Evolutionary conservation across 2,329 filamentous ascomycete genomes (phyloP), one percentile per base, ranked within the genome.

Genomic region (Xylariales sp.): DNA sequence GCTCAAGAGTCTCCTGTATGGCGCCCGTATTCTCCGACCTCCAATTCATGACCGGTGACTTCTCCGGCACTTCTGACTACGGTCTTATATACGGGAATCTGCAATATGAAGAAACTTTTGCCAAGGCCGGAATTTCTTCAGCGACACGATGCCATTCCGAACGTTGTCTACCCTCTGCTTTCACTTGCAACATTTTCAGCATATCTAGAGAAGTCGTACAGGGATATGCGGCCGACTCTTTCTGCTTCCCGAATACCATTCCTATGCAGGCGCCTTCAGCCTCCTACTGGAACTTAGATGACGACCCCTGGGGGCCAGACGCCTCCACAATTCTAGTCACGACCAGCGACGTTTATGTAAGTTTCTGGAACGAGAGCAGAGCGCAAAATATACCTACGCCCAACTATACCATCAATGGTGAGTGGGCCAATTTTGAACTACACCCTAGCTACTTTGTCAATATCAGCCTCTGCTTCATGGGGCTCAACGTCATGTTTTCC

Each of bases 251-350:
- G 5, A 23, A 55, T 41, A 34, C 30, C 18, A 55, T 55, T 41
- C 8, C 5, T 41, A 41, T 23, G 12, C 2, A 23, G 12, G 12
- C 34, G 5, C 23, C n/a, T 41, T 36, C 23, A 5, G 18, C 53
- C 2, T 55, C 53, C 1, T 55, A 55, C 23, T 55, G 36, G 53
- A 23, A 30, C 3, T 23, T 55, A 12, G 9, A 55, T 3, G 53
- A 55, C 36, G 53, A 55, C 36, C 53, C 36, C 9, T 55, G 53
- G 34, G 53, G 53, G n/a, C 53, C 53, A 43, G 53, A 55, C 28
- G 53, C 53, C 5, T 55, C 53, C 3, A 28, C 53, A 10, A 30
- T 55, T n/a, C 36, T 55, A n/a, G 53, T 41, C 39, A 55, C 43
- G 28, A 55, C 18, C 12, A 55, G 53, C n/a, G 3, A 55, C 6